phyloP scores from a whole-genome alignment of 768 basidiomycete genomes.

The Coprinopsis sp. region DNA sequence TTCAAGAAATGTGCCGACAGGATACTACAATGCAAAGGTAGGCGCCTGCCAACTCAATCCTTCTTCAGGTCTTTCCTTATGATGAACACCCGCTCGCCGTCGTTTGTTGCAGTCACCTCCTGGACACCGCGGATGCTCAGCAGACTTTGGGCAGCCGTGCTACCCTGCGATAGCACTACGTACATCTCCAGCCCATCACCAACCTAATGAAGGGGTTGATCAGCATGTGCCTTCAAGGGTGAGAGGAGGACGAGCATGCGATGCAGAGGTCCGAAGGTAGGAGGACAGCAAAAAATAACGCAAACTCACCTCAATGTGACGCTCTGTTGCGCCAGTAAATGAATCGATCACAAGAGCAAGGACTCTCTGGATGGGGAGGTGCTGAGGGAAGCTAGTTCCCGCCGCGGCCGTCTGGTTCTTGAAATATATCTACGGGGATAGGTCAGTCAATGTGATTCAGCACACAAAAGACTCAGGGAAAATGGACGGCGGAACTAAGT shows the following conservation, averaged over 20 bases:
- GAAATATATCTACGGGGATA: constrained; percentile 79
- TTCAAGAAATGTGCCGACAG: too few species aligned
- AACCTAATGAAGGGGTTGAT: constrained; percentile 48
- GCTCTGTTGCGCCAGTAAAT: constrained; percentile 95
- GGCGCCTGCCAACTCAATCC: constrained; percentile 41
- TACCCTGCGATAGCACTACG: constrained; percentile 71
- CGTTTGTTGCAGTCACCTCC: constrained; percentile 57
- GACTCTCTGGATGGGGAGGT: constrained; percentile 78
- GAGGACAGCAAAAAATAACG: constrained; percentile 9
- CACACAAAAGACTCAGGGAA: constrained; percentile 18
- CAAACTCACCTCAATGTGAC: constrained; percentile 85
- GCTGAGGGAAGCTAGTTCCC: constrained; percentile 69
- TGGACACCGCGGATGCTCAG: constrained; percentile 51
- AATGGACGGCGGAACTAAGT: constrained; percentile 35
- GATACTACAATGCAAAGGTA: neutral
- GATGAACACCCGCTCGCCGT: constrained; percentile 74
- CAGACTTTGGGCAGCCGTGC: constrained; percentile 50
- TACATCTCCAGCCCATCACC: constrained; percentile 95
- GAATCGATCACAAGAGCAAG: constrained; percentile 89
- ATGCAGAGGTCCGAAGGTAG: constrained; percentile 3
- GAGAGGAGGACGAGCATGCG: neutral
- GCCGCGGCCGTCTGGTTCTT: constrained; percentile 85
- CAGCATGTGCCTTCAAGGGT: constrained; percentile 8
- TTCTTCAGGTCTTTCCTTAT: constrained; percentile 79
- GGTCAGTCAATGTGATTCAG: constrained; percentile 19